Conservation (phyloP, 371 early-diverging fungal genomes). For the Actinomortierella ambigua region DNA sequence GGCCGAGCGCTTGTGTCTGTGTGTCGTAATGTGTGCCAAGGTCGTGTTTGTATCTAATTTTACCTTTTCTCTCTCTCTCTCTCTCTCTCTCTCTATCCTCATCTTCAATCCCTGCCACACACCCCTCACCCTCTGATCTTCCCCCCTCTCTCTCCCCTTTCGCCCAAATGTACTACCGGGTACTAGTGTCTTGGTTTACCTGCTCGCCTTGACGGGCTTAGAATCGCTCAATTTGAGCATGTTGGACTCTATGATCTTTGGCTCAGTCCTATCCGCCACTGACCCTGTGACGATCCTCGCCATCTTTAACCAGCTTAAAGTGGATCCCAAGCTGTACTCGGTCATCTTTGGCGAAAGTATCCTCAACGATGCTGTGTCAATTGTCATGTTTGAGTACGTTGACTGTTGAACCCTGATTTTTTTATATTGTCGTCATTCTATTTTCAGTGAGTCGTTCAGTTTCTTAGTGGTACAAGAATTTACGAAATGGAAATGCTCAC, state of each 20-base stretch:
- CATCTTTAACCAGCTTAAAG: slow-evolving; percentile 88
- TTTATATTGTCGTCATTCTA: no score
- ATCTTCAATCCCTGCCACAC: neutral
- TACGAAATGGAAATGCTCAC: slow-evolving; percentile 4
- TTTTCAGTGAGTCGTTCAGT: neutral
- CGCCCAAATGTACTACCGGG: neutral
- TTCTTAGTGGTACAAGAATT: neutral
- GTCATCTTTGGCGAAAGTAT: slow-evolving; percentile 95
- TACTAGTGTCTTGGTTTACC: slow-evolving; percentile 64
- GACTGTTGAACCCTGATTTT: no score
- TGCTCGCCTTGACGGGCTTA: slow-evolving; percentile 73
- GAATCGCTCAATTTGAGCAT: slow-evolving; percentile 68
- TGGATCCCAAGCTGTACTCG: slow-evolving; percentile 91
- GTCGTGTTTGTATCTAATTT: neutral
- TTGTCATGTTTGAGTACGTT: slow-evolving; percentile 86
- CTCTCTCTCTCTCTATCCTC: neutral
- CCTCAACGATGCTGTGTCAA: slow-evolving; percentile 95
- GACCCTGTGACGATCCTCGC: slow-evolving; percentile 96
- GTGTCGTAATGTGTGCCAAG: neutral
- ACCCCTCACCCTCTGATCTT: neutral
- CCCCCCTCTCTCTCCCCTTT: neutral
- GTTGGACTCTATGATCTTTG: slow-evolving; percentile 91
- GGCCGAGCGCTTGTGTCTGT: no score
- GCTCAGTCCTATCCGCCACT: slow-evolving; percentile 93
- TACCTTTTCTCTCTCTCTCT: slow-evolving; percentile 2